Evolutionary conservation across 2,329 filamentous ascomycete genomes (phyloP).

Genomic region (Aureobasidium sp.): DNA sequence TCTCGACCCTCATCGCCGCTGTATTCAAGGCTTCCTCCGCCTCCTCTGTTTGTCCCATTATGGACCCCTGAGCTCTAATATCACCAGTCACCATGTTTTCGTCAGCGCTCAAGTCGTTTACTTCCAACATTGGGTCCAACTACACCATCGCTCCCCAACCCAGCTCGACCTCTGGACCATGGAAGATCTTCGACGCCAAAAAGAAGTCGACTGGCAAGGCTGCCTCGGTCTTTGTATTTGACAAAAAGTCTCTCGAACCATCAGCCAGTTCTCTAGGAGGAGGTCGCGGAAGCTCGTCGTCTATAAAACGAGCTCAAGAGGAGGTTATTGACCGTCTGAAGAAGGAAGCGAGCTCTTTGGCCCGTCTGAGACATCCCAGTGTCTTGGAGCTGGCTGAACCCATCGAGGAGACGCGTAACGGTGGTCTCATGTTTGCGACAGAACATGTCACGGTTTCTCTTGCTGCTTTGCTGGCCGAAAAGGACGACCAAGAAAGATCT

Average conservation of each 20-base stretch:
- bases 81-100: constrained; percentile 66
- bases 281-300: constrained; percentile 51
- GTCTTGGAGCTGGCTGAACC: constrained; percentile 90
- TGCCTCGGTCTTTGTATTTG: constrained; percentile 89
- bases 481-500: constrained; percentile 73
- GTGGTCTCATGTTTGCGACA: constrained; percentile 91
- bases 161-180: constrained; percentile 77
- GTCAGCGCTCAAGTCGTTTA: constrained; percentile 86
- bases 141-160: constrained; percentile 72
- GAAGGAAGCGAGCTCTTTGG: constrained; percentile 83
- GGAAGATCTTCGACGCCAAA: constrained; percentile 97
- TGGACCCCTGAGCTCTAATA: not conserved
- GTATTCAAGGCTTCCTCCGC: not conserved
- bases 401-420: constrained; percentile 85
- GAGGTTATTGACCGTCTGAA: constrained; percentile 86
- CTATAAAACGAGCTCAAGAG: constrained; percentile 72
- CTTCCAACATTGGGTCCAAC: constrained; percentile 85
- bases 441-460: constrained; percentile 88
- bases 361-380: constrained; percentile 80
- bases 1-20: not conserved
- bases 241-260: constrained; percentile 73
- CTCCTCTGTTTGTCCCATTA: not conserved
- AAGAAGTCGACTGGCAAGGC: constrained; percentile 88
- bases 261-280: constrained; percentile 51
- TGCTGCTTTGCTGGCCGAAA: constrained; percentile 70